phyloP scores from a whole-genome alignment of 345 rosid genomes.

The Zanthoxylum bungeanum region DNA sequence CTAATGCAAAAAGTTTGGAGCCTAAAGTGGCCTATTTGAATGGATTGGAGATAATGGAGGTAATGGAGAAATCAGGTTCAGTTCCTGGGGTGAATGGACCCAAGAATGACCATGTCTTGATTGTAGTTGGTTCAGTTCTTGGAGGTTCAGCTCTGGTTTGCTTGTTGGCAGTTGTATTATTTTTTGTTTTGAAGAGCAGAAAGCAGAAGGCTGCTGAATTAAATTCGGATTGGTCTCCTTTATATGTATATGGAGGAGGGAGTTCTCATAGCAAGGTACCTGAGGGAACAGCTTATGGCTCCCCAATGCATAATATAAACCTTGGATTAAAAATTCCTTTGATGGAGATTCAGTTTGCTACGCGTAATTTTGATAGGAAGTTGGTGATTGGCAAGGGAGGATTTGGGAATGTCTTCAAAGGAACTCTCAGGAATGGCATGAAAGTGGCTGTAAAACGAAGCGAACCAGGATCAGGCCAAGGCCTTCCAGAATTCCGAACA shows the following conservation, averaged over 20 bases:
- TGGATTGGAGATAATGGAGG: conserved; percentile 55
- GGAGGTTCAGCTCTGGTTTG: conserved; percentile 25
- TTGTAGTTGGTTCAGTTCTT: conserved; percentile 26
- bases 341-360: conserved; percentile 39
- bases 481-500: conserved; percentile 46
- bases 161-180: conserved; percentile 20
- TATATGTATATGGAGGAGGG: conserved; percentile 15
- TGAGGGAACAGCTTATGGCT: conserved; percentile 14
- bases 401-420: conserved; percentile 43
- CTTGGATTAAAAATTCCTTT: conserved; percentile 37
- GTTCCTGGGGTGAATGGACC: neutral
- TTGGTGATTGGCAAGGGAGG: conserved; percentile 44
- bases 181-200: conserved; percentile 19
- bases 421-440: conserved; percentile 32
- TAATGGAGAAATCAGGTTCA: conserved; percentile 19
- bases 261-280: conserved; percentile 22
- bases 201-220: conserved; percentile 23
- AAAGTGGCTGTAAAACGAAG: conserved; percentile 53
- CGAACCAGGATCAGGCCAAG: conserved; percentile 46
- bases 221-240: conserved; percentile 27
- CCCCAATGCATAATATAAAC: conserved; percentile 27
- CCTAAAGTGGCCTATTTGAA: conserved; percentile 37
- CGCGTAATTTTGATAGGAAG: conserved; percentile 36
- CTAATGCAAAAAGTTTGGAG: rapidly evolving
- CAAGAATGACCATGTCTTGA: neutral